These are phyloP conservation scores for Paecilomyces sp. DNA, from an alignment of 2,329 filamentous ascomycete genomes.

Conservation along the genomic window DNA sequence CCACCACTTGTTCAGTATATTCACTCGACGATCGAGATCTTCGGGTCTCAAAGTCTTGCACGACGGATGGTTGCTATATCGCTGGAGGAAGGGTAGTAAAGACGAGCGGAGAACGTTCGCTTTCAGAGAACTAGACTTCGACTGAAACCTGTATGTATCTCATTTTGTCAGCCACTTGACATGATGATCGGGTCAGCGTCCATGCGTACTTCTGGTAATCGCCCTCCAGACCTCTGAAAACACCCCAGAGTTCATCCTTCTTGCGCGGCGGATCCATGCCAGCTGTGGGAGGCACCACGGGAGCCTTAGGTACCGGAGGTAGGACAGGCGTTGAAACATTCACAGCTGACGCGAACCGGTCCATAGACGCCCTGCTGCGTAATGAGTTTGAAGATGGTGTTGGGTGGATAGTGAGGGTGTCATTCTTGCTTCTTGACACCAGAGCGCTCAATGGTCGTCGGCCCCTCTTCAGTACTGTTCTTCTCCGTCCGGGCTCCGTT, in stretches of 20 bases:
- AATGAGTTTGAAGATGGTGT: constrained; percentile 35
- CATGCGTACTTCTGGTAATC: constrained; percentile 57
- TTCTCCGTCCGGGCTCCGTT: constrained; percentile 16
- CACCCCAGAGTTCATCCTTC: constrained; percentile 63
- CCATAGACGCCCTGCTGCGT: constrained; percentile 36
- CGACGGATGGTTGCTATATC: constrained; percentile 61
- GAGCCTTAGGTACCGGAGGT: constrained; percentile 40
- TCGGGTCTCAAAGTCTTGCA: constrained; percentile 62
- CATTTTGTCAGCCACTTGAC: not conserved
- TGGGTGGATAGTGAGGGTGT: constrained; percentile 26
- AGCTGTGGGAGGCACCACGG: constrained; percentile 23
- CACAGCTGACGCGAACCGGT: constrained; percentile 36
- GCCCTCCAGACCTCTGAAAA: constrained; percentile 60
- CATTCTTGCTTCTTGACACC: constrained; percentile 26
- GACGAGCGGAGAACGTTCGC: constrained; percentile 65
- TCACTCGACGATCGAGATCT: constrained; percentile 71
- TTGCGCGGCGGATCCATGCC: constrained; percentile 41
- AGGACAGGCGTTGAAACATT: constrained; percentile 40
- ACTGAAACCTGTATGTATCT: constrained; percentile 50
- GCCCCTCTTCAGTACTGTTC: constrained; percentile 28
- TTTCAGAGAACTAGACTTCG: constrained; percentile 66
- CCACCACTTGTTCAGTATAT: constrained; percentile 90
- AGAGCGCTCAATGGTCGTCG: constrained; percentile 33
- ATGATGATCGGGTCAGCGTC: not conserved
- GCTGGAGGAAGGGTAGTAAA: constrained; percentile 70